Conservation (phyloP, 148 eudicot species). For the Cornus controversa region DNA sequence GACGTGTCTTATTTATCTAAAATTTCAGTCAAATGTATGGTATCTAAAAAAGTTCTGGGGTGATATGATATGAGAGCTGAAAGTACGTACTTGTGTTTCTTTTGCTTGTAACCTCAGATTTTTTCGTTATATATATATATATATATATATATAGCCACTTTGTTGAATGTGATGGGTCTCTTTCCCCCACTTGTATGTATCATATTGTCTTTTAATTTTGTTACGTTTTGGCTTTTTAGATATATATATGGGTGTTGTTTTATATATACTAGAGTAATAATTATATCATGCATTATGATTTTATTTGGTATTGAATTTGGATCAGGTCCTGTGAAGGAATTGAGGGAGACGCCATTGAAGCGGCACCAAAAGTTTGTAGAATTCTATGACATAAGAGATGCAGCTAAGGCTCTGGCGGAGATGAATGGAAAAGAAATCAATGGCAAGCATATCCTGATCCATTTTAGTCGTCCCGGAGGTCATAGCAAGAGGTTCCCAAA, state of each 20-base stretch:
- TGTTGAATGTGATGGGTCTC: background rate
- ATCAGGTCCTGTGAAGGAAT: slow-evolving; percentile 73
- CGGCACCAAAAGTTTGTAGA: slow-evolving; percentile 69
- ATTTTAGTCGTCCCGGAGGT: slow-evolving; percentile 82
- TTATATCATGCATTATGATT: background rate
- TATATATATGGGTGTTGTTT: background rate
- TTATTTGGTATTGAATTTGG: background rate
- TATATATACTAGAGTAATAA: background rate
- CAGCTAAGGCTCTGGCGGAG: slow-evolving; percentile 51
- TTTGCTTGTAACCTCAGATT: too few relatives aligned
- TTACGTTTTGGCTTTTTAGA: background rate
- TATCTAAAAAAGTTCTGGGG: too few relatives aligned
- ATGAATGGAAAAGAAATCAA: slow-evolving; percentile 71
- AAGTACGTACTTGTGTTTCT: too few relatives aligned
- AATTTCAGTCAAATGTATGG: background rate
- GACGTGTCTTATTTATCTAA: background rate
- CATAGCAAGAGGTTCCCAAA: slow-evolving; percentile 24
- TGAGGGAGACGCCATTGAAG: slow-evolving; percentile 80
- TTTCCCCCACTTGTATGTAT: background rate
- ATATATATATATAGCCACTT: too few relatives aligned
- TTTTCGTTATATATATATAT: too few relatives aligned
- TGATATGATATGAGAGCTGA: too few relatives aligned
- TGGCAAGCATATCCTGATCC: slow-evolving; percentile 47
- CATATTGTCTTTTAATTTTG: background rate
- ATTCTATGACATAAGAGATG: slow-evolving; percentile 75